Conservation (phyloP, 805 yeast genomes). For the Metschnikowia cerradonensis region DNA sequence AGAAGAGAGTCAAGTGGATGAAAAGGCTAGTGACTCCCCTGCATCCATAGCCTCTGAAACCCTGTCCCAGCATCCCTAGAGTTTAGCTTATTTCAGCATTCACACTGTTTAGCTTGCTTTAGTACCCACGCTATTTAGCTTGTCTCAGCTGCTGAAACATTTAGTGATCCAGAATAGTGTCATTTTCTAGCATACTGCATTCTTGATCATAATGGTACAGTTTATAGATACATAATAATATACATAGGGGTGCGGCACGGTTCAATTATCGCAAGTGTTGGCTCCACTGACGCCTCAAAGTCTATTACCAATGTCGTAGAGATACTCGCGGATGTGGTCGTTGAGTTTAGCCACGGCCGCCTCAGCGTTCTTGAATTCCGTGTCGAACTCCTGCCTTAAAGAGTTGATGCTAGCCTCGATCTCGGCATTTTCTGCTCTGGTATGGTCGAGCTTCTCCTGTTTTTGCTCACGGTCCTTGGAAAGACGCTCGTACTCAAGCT, state of each 20-base stretch:
- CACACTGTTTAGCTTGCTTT: no score
- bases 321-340: slow-evolving; percentile 51
- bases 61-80: neutral
- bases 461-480: slow-evolving; percentile 45
- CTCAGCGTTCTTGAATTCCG: slow-evolving; percentile 51
- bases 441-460: slow-evolving; percentile 47
- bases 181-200: neutral
- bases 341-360: slow-evolving; percentile 52
- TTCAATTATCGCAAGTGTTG: neutral
- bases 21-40: neutral
- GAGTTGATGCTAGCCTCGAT: slow-evolving; percentile 40
- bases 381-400: slow-evolving; percentile 42
- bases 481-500: slow-evolving; percentile 44
- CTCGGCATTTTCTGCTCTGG: slow-evolving; percentile 44
- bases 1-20: neutral
- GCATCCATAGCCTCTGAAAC: no score
- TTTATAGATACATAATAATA: slow-evolving; percentile 3
- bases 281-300: slow-evolving; percentile 7
- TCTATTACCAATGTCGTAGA: slow-evolving; percentile 46
- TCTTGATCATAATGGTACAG: neutral
- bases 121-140: no score
- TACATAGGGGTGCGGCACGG: neutral
- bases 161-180: no score
- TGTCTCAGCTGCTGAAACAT: no score
- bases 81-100: no score